Conservation (phyloP, 2,329 filamentous ascomycete genomes). For the Tympanopsis confertula region DNA sequence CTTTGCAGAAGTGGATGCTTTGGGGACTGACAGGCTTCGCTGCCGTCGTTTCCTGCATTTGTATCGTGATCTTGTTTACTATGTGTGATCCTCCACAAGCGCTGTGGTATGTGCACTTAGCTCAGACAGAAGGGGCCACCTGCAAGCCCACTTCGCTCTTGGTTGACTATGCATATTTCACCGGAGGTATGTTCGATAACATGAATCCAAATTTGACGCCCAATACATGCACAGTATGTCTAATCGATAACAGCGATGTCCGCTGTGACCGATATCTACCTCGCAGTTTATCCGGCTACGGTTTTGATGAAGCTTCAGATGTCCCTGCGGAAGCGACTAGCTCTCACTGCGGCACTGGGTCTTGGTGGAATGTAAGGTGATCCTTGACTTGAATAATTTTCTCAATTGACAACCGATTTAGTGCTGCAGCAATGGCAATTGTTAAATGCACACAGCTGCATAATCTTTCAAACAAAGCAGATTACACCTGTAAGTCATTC, state of each 20-base stretch:
- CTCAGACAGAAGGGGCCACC: neutral
- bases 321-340: neutral
- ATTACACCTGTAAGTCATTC: neutral
- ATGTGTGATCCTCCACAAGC: neutral
- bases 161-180: neutral
- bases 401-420: neutral
- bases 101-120: neutral
- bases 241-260: neutral
- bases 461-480: neutral
- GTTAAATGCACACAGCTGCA: neutral
- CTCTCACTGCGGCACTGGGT: neutral
- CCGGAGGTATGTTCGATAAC: neutral
- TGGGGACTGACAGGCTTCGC: neutral
- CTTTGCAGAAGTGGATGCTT: neutral
- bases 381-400: neutral
- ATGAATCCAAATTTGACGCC: too few species aligned
- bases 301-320: neutral
- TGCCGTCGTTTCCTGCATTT: neutral
- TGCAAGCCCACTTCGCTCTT: neutral
- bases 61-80: neutral
- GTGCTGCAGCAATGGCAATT: neutral
- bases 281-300: neutral
- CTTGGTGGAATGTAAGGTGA: neutral
- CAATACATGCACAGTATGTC: neutral
- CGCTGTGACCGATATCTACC: neutral